A percentile compares a stretch with the other conserved stretches of the same genome.
Conservation (phyloP, 768 basidiomycete genomes). For the Trametes sanguinea region DNA sequence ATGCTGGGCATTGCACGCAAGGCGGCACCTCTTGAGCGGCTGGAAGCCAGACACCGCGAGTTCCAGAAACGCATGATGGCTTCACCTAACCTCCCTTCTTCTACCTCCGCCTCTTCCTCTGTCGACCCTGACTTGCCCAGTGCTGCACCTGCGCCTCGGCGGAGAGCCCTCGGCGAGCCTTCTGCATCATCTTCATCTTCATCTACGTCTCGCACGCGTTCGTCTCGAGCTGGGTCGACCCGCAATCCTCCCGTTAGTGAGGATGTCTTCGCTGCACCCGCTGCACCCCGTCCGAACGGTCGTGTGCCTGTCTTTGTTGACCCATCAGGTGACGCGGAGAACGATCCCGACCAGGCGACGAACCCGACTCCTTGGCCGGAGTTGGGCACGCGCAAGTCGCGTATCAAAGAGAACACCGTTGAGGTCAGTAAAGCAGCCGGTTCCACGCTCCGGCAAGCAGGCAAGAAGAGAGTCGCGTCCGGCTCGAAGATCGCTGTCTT, state of each 20-base stretch:
- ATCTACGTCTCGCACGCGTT: conserved; percentile 28
- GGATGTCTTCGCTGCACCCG: conserved; percentile 36
- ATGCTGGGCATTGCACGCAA: conserved; percentile 84
- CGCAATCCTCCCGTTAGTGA: conserved; percentile 28
- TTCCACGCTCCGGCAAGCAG: conserved; percentile 64
- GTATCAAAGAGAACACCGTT: conserved; percentile 77
- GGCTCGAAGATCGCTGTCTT: conserved; percentile 64
- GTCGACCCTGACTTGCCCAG: conserved; percentile 36
- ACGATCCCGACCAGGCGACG: conserved; percentile 34
- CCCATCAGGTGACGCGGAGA: conserved; percentile 50
- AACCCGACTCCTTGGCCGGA: conserved; percentile 60
- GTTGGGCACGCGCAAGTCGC: conserved; percentile 73
- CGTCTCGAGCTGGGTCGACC: conserved; percentile 31
- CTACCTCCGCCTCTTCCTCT: conserved; percentile 22
- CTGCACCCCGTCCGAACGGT: conserved; percentile 48
- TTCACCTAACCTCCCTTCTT: conserved; percentile 40
- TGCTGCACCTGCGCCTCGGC: conserved; percentile 35
- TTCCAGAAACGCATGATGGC: conserved; percentile 93
- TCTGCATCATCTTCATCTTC: conserved; percentile 37
- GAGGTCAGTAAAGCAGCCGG: conserved; percentile 71
- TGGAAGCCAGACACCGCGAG: conserved; percentile 76
- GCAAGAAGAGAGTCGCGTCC: conserved; percentile 55
- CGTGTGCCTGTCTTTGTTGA: conserved; percentile 76
- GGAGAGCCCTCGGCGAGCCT: conserved; percentile 49
- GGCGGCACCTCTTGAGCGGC: conserved; percentile 77